Evolutionary conservation across 495 filamentous ascomycete genomes (phyloP).

Genomic region (Talaromyces nanjingensis): DNA sequence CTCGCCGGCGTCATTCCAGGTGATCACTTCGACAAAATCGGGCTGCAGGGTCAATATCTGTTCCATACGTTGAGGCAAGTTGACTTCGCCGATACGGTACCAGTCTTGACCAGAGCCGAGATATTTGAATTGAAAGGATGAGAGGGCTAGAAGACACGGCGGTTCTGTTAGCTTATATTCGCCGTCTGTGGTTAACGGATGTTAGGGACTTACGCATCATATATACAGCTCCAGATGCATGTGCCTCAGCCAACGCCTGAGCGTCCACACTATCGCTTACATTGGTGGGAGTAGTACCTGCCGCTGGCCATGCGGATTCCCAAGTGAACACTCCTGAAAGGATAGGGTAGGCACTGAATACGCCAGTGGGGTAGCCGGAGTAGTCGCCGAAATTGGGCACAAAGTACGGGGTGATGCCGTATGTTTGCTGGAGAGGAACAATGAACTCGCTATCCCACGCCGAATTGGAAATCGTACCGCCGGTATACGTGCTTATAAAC

Average conservation of each 20-base stretch:
- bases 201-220: slow-evolving; percentile 24
- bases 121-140: slow-evolving; percentile 37
- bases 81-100: slow-evolving; percentile 37
- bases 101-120: slow-evolving; percentile 21
- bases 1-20: slow-evolving; percentile 38
- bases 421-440: slow-evolving; percentile 1
- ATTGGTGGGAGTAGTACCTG: neutral
- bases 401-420: slow-evolving; percentile 16
- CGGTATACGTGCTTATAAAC: slow-evolving; percentile 10
- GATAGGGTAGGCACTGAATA: slow-evolving; percentile 4
- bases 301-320: slow-evolving; percentile 25
- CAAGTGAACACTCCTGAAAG: slow-evolving; percentile 27
- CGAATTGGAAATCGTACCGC: slow-evolving; percentile 10
- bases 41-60: slow-evolving; percentile 19
- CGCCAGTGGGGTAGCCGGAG: slow-evolving; percentile 14
- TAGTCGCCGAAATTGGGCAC: slow-evolving; percentile 17
- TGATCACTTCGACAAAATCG: slow-evolving; percentile 24
- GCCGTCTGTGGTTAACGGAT: neutral
- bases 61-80: slow-evolving; percentile 24
- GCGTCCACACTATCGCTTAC: slow-evolving; percentile 17
- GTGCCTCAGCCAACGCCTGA: slow-evolving; percentile 14
- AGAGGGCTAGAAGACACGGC: slow-evolving; percentile 16
- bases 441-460: slow-evolving; percentile 10
- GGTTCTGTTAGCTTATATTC: neutral
- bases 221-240: slow-evolving; percentile 17